A percentile compares a stretch with the other conserved stretches of the same genome.
Evolutionary conservation across 441 rosid species (phyloP).

Genomic region (Populus trichocarpa): DNA sequence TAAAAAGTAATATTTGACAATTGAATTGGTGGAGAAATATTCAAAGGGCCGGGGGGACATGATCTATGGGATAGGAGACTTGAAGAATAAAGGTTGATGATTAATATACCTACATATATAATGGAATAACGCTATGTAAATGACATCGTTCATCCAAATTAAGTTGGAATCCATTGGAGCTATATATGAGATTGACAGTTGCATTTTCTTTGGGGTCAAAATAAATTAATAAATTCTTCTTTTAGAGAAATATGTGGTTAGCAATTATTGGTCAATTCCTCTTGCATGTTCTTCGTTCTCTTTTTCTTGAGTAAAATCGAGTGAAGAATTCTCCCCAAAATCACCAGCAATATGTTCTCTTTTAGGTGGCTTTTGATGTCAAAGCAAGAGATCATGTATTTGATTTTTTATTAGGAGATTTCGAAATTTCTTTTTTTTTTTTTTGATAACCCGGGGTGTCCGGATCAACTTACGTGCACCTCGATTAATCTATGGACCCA

Average conservation of each 20-base stretch:
- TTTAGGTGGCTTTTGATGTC: too few relatives aligned
- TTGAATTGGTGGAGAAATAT: not conserved
- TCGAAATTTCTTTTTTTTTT: too few relatives aligned
- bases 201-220: not conserved
- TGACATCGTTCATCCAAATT: not conserved
- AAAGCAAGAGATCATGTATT: too few relatives aligned
- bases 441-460: too few relatives aligned
- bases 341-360: not conserved
- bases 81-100: not conserved
- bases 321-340: too few relatives aligned
- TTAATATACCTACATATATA: not conserved
- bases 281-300: not conserved
- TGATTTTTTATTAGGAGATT: too few relatives aligned
- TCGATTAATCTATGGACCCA: too few relatives aligned
- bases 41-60: not conserved
- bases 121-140: constrained; percentile 10
- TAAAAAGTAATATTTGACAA: not conserved
- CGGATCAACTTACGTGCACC: too few relatives aligned
- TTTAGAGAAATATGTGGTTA: not conserved
- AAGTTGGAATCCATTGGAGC: not conserved
- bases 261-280: not conserved
- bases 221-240: not conserved
- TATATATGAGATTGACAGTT: not conserved
- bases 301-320: not conserved
- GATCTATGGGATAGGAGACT: not conserved